A percentile compares a stretch with the other conserved stretches of the same genome.
Evolutionary conservation across 495 filamentous ascomycete genomes (phyloP).

Genomic region (Chaetomium cochliodes): DNA sequence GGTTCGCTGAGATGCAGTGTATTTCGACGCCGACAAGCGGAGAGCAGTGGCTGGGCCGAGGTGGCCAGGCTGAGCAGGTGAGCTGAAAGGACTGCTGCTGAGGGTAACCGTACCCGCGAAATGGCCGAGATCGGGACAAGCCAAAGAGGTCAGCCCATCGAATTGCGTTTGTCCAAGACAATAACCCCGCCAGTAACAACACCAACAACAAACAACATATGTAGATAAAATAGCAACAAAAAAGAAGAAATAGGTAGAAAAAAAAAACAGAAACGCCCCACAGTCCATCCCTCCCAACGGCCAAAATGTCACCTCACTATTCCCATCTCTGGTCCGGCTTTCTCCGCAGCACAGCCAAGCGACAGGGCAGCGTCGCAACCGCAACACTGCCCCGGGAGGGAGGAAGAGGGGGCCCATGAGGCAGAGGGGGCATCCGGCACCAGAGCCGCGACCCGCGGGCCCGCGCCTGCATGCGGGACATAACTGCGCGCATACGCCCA

Average conservation of each 20-base stretch:
- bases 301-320: neutral
- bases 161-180: neutral
- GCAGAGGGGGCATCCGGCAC: slow-evolving; percentile 3
- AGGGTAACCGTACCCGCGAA: slow-evolving; percentile 10
- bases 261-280: slow-evolving; percentile 5
- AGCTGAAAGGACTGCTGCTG: neutral
- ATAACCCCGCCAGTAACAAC: neutral
- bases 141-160: neutral
- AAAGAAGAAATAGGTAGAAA: slow-evolving; percentile 1
- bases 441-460: slow-evolving; percentile 7
- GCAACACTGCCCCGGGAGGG: neutral
- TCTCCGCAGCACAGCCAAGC: neutral
- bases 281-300: neutral
- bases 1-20: too few species aligned
- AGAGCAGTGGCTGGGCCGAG: neutral
- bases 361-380: neutral
- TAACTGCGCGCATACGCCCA: neutral
- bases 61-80: neutral
- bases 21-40: neutral
- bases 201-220: neutral
- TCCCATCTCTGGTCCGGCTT: neutral
- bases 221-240: neutral
- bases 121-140: neutral
- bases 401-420: neutral
- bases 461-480: slow-evolving; percentile 8